Base-by-base conservation (phyloP, 768 basidiomycete species). In the Scleroderma citrinum region DNA sequence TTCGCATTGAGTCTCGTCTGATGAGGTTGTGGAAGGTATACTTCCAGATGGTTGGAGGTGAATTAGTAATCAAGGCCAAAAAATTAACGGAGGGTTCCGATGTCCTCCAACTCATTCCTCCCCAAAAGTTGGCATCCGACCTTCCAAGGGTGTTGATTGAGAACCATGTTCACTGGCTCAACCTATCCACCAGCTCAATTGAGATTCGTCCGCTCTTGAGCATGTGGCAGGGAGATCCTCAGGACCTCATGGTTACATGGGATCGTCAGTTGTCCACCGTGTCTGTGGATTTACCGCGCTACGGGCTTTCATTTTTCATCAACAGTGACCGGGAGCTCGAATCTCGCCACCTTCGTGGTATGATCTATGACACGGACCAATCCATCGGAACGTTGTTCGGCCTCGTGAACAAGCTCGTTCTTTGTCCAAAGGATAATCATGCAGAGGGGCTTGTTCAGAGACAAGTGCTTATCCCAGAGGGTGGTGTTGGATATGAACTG, bases 311-410 rank as follows among this genome's bases (percentile, higher is more conserved):
- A 13, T 35, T 35, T 35, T 13, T 35, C 34, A 35, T 61, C 44
- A 7, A 34, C 23, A 20, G 2, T 2, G 52, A 49, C n/a, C 12
- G 49, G n/a, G 62, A 57, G 30, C 61, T 65, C 20, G 69, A 72
- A 49, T 77, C 70, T 31, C 60, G 50, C 11, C 73, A 74, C 34
- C 60, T 75, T 31, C 68, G 69, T 14, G 65, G 61, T n/a, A 76
- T 74, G 66, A 57, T 72, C 13, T 61, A 77, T 16, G 73, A 76
- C 46, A 1, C 43, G 1, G 41, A 62, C 32, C 78, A 78, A 50
- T 73, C 66, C 1, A 59, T 60, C 1, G 74, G 75, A 1, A 71
- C 71, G 0, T 60, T 76, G 58, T 61, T 73, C 37, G 75, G 75
- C 8, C 51, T 76, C 29, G 14, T 21, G 16, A 64, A 53, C 20